phyloP scores from a whole-genome alignment of 2,329 filamentous ascomycete genomes.

The Lasiodiplodia hormozganensis region DNA sequence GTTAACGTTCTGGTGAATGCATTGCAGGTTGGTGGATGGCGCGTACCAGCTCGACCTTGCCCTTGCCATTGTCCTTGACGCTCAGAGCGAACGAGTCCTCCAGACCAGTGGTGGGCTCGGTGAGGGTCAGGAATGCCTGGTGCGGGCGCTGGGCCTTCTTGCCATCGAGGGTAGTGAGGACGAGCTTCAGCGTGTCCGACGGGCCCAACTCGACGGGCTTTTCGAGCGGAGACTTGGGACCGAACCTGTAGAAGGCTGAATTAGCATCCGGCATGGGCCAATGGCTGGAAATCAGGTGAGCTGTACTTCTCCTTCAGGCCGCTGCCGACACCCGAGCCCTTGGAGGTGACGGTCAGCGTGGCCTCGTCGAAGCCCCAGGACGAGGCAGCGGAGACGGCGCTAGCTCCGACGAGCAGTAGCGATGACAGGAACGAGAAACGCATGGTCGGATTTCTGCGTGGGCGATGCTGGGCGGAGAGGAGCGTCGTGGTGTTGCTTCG shows the following conservation, averaged over 20 bases:
- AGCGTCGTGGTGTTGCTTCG: slow-evolving; percentile 17
- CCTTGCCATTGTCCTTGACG: slow-evolving; percentile 88
- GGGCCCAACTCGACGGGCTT: slow-evolving; percentile 70
- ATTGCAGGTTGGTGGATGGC: slow-evolving; percentile 22
- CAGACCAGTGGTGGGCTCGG: slow-evolving; percentile 75
- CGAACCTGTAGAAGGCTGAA: slow-evolving; percentile 42
- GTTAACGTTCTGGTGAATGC: slow-evolving; percentile 12
- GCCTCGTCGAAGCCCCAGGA: slow-evolving; percentile 79
- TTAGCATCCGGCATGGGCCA: neutral
- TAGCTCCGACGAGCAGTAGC: slow-evolving; percentile 49
- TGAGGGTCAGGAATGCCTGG: slow-evolving; percentile 88
- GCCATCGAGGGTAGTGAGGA: slow-evolving; percentile 80
- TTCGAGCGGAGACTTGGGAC: slow-evolving; percentile 63
- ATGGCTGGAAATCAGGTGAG: slow-evolving; percentile 2
- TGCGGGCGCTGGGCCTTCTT: slow-evolving; percentile 84
- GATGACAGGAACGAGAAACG: slow-evolving; percentile 49
- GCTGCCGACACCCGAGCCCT: slow-evolving; percentile 60
- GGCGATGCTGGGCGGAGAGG: slow-evolving; percentile 9
- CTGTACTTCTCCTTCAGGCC: slow-evolving; percentile 69
- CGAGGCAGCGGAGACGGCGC: slow-evolving; percentile 56
- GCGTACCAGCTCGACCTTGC: slow-evolving; percentile 80
- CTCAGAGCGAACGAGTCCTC: slow-evolving; percentile 86
- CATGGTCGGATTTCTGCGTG: slow-evolving; percentile 24
- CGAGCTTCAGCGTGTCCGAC: slow-evolving; percentile 79
- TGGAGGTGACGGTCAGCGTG: slow-evolving; percentile 68